Evolutionary conservation across 495 filamentous ascomycete genomes (phyloP), one percentile per base, ranked within the genome.

Genomic region (Mycothermus thermophilus): DNA sequence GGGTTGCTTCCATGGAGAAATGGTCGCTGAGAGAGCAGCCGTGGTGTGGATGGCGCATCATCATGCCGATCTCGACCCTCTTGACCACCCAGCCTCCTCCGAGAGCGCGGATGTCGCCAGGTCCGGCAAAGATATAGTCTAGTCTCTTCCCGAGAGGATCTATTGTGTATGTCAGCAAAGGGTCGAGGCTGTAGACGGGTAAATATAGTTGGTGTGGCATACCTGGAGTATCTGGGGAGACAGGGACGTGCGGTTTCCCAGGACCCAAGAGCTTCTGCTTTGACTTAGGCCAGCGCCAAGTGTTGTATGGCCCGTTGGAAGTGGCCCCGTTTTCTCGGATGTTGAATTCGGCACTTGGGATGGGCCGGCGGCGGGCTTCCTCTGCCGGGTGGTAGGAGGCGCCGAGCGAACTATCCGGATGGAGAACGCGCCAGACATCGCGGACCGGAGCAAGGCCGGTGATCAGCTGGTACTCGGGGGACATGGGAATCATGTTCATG

Each of bases 401-500:
- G 2, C 80, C 85, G 5, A 93, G 45, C 0, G 83, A 83, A 9
- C 77, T 83, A 34, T 87, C 74, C 0, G 86, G 85, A 52, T 88
- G 77, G 5, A 90, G 51, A 19, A 75, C 62, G 13, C 75, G 71
- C 90, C 90, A 97, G 12, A 70, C 71, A 46, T 97, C 90, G 11
- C 70, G 63, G 10, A 92, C 83, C 10, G 81, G 77, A 19, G 80
- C 75, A 44, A 86, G 77, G 1, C 76, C 74, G 16, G 74, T 79
- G 46, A 97, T 77, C 38, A 97, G 60, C 28, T 74, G 72, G 50
- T 95, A 83, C n/a, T 84, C 80, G 13, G 93, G 75, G 1, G 84
- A 92, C 3, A 79, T 60, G 10, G 90, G 88, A 11, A 83, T 54
- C 80, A 94, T 93, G 55, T 97, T 95, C 60, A 96, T 94, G 57